These are phyloP conservation scores for Albugo laibachii DNA, from an alignment of 352 stramenopile species.

Conservation along the genomic window DNA sequence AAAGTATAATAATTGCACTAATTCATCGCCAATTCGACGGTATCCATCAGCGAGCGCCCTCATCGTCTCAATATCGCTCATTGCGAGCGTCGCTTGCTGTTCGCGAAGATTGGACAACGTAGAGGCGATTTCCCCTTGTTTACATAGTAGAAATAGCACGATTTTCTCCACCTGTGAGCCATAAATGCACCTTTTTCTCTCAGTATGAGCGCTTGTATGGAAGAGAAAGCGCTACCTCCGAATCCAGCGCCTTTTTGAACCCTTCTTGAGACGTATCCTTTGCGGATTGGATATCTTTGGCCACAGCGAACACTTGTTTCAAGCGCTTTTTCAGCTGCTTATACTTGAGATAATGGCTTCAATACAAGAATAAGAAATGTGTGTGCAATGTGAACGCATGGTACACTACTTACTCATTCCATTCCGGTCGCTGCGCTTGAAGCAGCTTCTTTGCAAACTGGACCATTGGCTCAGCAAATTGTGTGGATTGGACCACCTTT, in stretches of 20 bases:
- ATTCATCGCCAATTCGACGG: slow-evolving; percentile 49
- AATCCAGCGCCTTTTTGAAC: slow-evolving; percentile 59
- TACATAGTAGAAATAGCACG: slow-evolving; percentile 70
- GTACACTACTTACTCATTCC: slow-evolving; percentile 26
- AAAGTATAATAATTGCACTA: slow-evolving; percentile 68
- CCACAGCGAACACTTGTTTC: slow-evolving; percentile 38
- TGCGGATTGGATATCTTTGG: slow-evolving; percentile 13
- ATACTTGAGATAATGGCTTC: slow-evolving; percentile 79
- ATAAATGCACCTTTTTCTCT: not conserved
- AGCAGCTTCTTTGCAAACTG: slow-evolving; percentile 71
- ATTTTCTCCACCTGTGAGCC: slow-evolving; percentile 32
- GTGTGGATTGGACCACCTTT: not conserved
- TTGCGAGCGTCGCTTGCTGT: slow-evolving; percentile 20
- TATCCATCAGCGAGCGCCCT: slow-evolving; percentile 39
- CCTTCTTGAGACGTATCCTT: slow-evolving; percentile 21
- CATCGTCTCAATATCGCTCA: slow-evolving; percentile 40
- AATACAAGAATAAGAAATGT: not conserved
- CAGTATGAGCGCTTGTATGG: not conserved
- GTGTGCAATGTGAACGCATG: not conserved
- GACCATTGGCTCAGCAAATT: slow-evolving; percentile 21
- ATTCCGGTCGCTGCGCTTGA: slow-evolving; percentile 45
- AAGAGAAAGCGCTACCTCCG: slow-evolving; percentile 15
- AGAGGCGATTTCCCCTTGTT: slow-evolving; percentile 67
- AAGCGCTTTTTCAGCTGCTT: slow-evolving; percentile 80
- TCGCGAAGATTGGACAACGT: slow-evolving; percentile 29